Evolutionary conservation across 345 rosid genomes (phyloP), one percentile per base, ranked within the genome.

Genomic region (Arabidopsis thaliana): DNA sequence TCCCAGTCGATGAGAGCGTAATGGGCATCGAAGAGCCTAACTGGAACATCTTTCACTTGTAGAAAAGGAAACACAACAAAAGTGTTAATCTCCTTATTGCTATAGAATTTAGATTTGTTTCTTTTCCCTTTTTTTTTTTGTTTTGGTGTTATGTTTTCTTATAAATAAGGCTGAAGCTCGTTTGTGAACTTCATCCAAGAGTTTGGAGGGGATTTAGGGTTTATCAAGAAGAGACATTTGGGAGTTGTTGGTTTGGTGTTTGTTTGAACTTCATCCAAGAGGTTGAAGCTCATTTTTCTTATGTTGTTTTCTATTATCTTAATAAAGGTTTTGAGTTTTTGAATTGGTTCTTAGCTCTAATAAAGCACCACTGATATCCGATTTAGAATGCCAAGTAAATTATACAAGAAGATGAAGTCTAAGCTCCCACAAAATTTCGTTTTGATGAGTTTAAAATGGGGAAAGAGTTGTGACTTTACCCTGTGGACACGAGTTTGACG

Each of bases 321-420:
- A 41, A 41, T 41, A 41, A 44, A 44, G 20, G 48, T 44, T 44
- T 44, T 59, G 48, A 59, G 10, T 59, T 28, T 38, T 59, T 14
- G n/a, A 12, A 41, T 11, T 41, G 14, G 45, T 41, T 41, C 32
- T 41, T 41, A 11, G 14, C 10, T 2, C 32, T 28, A 28, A 28
- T 4, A 28, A 4, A 28, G 4, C 32, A 28, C 32, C 32, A 28
- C 32, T 28, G 32, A 28, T 28, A 28, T 28, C 32, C 32, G 32
- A 28, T 28, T 28, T 1, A 28, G 32, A 28, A 10, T 59, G 30
- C 2, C 64, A 22, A 59, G 64, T 28, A 59, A 59, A 34, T 13
- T 59, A 36, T 59, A 59, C 63, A 16, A 34, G 42, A 16, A 59
- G 28, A 16, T 2, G 11, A 32, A 10, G 40, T 32, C 44, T 28